Base-by-base conservation (phyloP, 441 rosid genomes). In the Gossypium armourianum region DNA sequence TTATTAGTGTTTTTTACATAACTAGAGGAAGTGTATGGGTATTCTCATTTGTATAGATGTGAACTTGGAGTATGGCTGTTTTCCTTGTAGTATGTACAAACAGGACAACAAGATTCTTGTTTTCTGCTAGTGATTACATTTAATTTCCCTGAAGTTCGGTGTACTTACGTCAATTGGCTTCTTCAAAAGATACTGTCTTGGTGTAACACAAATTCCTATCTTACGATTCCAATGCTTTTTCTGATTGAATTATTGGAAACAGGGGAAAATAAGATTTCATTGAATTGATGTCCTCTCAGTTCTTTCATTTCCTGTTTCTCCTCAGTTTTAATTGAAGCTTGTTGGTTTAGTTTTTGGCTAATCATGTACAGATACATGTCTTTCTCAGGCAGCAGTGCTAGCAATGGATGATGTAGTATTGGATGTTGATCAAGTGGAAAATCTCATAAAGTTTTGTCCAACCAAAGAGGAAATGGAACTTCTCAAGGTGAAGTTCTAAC, bases 391-490 rank as follows among this genome's bases (percentile, higher is more conserved):
- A 71, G 99, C 95, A 71, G 93, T 92, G 49, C 83, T 94, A 65
- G 94, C 96, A 60, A 87, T 94, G 97, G 97, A 94, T 84, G 99
- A 88, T 4, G 78, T 93, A 29, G 75, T 89, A 64, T 82, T 94
- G 80, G 97, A 94, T 82, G 88, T 82, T 79, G 99, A 94, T 81
- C 99, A 94, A 77, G 92, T 94, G 77, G 99, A 94, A 62, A 94
- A 94, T 84, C 97, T 94, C 76, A 90, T 94, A 78, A 92, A 90
- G 67, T 92, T 92, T 78, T 94, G 97, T 74, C 99, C 97, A 40
- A 92, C 97, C 12, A 92, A 94, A 81, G 99, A 94, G 81, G 99
- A 94, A 86, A 92, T 92, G 97, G 99, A 94, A 78, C 88, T 81
- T 79, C 92, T 94, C 58, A 90, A 94, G 99, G 99, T 94, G 75